These are phyloP conservation scores for Barnettozyma pratensis DNA, from an alignment of 805 yeast species.

Conservation along the genomic window DNA sequence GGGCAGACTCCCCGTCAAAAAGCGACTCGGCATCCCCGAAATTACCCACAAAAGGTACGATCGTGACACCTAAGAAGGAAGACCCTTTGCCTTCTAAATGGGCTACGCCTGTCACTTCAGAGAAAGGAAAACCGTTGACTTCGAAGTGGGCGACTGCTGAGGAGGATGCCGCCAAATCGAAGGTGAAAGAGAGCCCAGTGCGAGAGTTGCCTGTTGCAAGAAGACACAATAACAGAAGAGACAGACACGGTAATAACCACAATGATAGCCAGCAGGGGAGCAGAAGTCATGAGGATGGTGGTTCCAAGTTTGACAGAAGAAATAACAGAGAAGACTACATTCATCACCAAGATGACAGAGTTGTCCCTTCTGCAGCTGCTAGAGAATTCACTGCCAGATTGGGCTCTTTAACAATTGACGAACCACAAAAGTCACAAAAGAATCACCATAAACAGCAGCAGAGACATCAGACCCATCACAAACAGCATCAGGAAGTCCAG, in stretches of 20 bases:
- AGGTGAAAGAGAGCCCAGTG: too few species aligned
- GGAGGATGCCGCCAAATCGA: neutral
- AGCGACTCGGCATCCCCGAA: neutral
- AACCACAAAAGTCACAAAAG: neutral
- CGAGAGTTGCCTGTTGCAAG: too few species aligned
- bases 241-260: neutral
- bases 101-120: constrained; percentile 16
- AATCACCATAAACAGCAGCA: neutral
- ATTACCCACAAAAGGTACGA: neutral
- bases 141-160: constrained; percentile 12
- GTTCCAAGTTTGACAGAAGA: neutral
- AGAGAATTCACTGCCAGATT: constrained; percentile 1
- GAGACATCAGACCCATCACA: neutral
- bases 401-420: neutral
- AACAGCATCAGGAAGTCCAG: neutral
- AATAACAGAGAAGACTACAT: neutral
- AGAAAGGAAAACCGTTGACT: constrained; percentile 11
- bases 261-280: neutral
- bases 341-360: neutral
- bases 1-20: constrained; percentile 17
- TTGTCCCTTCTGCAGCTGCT: neutral
- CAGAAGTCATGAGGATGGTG: neutral
- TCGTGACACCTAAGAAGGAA: constrained; percentile 15
- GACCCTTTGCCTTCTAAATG: constrained; percentile 19
- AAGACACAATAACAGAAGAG: too few species aligned